Base-by-base conservation (phyloP, 306 rosid species). In the Trifolium subterraneum region DNA sequence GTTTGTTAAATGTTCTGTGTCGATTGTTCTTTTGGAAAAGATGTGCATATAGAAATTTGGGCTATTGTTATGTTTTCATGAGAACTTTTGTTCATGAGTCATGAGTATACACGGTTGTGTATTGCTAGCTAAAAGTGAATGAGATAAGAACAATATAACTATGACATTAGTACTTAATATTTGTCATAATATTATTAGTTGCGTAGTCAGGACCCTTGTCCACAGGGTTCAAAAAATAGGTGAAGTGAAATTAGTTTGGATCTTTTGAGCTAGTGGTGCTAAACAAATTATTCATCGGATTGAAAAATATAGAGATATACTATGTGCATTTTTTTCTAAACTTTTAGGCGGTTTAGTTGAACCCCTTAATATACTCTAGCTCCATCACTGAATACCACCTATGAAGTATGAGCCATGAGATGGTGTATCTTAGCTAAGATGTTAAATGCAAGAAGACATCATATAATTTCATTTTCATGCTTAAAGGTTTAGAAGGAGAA, bases 1-100 rank as follows among this genome's bases (percentile, higher is more conserved):
- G 62, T 55, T 55, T 55, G 62, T 55, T 10, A 55, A 55, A 55
- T 55, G 33, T 55, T 22, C 62, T 55, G 8, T 55, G n/a, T 55
- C 33, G 62, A 12, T 55, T 55, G 22, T 55, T 7, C 15, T 22
- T 55, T 55, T 11, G 23, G 33, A 50, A 50, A 50, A 16, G 23
- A 22, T 15, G 33, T 50, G 22, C 56, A 16, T 7, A 1, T 6
- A 48, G 3, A 48, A n/a, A n/a, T n/a, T n/a, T 48, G 10, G 7
- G 22, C 4, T 31, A 3, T 31, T 31, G 35, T 29, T 29, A 27
- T 29, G 5, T 31, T 48, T 48, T 47, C 19, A 15, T 19, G 25
- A 14, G 20, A 47, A 6, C 54, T 47, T 47, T 47, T 15, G 6
- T 14, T 47, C 54, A 47, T 15, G 54, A 15, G 6, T 16, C 54